phyloP scores from a whole-genome alignment of 2,329 filamentous ascomycete genomes.

The Fusarium nematophilum region DNA sequence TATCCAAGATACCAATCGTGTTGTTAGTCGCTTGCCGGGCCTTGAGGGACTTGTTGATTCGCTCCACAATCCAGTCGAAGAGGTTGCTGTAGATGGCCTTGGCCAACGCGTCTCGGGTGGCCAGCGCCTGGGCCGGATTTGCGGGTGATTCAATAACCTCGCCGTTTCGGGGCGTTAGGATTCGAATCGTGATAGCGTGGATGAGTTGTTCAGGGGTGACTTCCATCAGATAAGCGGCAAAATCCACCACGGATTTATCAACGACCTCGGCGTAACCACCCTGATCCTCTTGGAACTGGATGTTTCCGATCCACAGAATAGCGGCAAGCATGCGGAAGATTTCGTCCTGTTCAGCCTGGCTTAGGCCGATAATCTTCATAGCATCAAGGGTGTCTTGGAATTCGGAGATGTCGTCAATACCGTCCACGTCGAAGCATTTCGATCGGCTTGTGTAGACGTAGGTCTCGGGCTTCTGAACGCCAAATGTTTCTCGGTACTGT shows the following conservation, averaged over 20 bases:
- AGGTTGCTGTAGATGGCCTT: conserved; percentile 98
- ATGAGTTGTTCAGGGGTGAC: conserved; percentile 84
- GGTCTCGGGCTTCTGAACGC: conserved; percentile 89
- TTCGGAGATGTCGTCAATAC: conserved; percentile 91
- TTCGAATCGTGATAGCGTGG: conserved; percentile 88
- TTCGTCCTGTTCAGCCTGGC: conserved; percentile 89
- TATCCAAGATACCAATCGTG: conserved; percentile 96
- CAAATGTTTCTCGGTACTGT: conserved; percentile 87
- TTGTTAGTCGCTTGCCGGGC: conserved; percentile 81
- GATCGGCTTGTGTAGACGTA: conserved; percentile 95
- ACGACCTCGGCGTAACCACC: conserved; percentile 86
- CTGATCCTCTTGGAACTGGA: conserved; percentile 90
- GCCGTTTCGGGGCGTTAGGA: conserved; percentile 76
- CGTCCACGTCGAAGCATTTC: conserved; percentile 93
- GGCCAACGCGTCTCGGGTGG: conserved; percentile 89
- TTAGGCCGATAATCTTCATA: conserved; percentile 93
- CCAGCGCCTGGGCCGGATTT: conserved; percentile 85
- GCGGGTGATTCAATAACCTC: conserved; percentile 80
- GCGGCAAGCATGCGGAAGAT: conserved; percentile 96
- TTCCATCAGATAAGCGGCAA: conserved; percentile 92
- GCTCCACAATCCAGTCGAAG: conserved; percentile 97
- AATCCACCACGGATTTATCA: conserved; percentile 93
- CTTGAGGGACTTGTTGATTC: conserved; percentile 88
- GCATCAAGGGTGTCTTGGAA: conserved; percentile 91
- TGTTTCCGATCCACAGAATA: conserved; percentile 94